Evolutionary conservation across 495 filamentous ascomycete genomes (phyloP), one percentile per base, ranked within the genome.

Genomic region (Lineolata rhizophorae): DNA sequence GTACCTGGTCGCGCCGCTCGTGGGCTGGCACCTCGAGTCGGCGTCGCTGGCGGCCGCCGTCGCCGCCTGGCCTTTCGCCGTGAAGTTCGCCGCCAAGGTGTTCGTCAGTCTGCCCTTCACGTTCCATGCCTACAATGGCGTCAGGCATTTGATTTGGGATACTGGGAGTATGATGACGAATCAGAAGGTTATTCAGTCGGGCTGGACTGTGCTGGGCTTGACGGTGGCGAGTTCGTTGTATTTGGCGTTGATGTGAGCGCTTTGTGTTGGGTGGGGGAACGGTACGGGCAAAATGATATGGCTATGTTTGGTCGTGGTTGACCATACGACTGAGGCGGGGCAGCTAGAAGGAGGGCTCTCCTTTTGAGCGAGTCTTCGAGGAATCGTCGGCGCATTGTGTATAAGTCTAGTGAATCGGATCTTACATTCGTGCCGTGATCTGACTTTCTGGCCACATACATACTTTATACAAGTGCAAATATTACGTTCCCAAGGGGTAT

Each of bases 131-230:
- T 49, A 83, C 42, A 94, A 91, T 57, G 87, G 90, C 16, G 34
- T 90, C n/a, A 69, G 82, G 46, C 87, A 95, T 64, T 61, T 99
- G 55, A 40, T 64, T 19, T 93, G 79, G 76, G 87, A 99, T 63
- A 30, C 14, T 5, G 28, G 6, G 6, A 30, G 16, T 6, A 6
- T 8, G 28, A 69, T 91, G 35, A 60, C 51, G 42, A 78, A 84
- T 51, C 57, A 62, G 44, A 55, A 60, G 40, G 79, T 95, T 36
- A 65, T 76, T 40, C 61, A 62, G 54, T 70, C 65, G 2, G 85
- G 83, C 34, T 87, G 73, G 66, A 53, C 62, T 20, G 66, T 83
- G 15, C 61, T 90, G 42, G 80, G 68, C 6, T 47, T 71, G 39
- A 78, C 67, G 39, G 42, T 69, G 2, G 56, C 75, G 4, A 64